Conservation (phyloP, 2,329 filamentous ascomycete genomes). For the Cryphonectria parasitica region DNA sequence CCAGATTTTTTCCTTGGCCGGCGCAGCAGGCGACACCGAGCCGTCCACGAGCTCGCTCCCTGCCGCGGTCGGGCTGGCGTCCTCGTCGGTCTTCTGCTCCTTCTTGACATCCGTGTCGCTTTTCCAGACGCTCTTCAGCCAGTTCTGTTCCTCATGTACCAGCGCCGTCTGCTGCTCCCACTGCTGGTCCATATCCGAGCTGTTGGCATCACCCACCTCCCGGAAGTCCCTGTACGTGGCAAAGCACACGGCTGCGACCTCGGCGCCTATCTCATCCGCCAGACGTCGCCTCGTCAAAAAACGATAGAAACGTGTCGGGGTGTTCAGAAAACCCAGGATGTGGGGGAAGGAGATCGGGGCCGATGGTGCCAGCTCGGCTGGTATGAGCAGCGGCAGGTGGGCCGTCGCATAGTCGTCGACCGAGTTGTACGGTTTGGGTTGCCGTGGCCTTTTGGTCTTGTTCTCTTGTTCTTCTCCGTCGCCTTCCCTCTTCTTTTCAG, state of each 20-base stretch:
- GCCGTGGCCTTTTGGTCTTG: constrained; percentile 62
- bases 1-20: constrained; percentile 71
- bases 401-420: constrained; percentile 72
- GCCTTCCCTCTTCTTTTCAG: constrained; percentile 32
- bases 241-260: constrained; percentile 85
- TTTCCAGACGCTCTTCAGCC: constrained; percentile 80
- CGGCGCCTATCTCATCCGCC: constrained; percentile 85
- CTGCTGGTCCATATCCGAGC: constrained; percentile 37
- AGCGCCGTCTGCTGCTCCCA: constrained; percentile 69
- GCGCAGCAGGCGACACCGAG: constrained; percentile 1
- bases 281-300: constrained; percentile 83
- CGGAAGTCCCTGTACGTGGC: constrained; percentile 58
- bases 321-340: constrained; percentile 89
- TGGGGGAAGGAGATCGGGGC: constrained; percentile 80
- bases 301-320: constrained; percentile 81
- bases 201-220: constrained; percentile 37
- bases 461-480: constrained; percentile 42
- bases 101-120: constrained; percentile 50
- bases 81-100: constrained; percentile 45
- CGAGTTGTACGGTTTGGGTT: constrained; percentile 74
- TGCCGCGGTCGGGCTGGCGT: constrained; percentile 20
- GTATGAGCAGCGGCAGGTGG: constrained; percentile 66
- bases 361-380: constrained; percentile 73
- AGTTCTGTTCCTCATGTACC: constrained; percentile 74
- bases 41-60: constrained; percentile 22